Evolutionary conservation across 352 stramenopile genomes (phyloP), one percentile per base, ranked within the genome.

Genomic region (Phytopythium cucurbitacearum): DNA sequence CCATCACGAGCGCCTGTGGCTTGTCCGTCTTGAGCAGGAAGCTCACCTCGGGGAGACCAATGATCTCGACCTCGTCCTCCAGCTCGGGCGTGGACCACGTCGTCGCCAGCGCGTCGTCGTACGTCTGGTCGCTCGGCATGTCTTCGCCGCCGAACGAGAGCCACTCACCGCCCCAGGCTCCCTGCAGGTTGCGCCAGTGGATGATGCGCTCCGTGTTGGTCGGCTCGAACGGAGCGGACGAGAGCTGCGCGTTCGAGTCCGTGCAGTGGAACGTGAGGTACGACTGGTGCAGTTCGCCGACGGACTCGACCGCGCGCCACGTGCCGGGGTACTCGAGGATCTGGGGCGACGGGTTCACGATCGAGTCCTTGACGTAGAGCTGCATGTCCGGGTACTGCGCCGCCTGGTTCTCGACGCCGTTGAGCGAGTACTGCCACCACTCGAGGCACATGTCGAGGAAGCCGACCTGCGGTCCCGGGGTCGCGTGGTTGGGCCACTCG

Each of bases 121-220:
- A 65, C 16, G 52, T 52, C 54, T 80, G 71, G 42, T 78, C 64
- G 1, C 65, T 67, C 1, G 71, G 71, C 71, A 81, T 79, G 32
- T 81, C 69, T 48, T 72, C 55, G 3, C 69, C 71, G 4, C 71
- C 69, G 39, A 81, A 81, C 3, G 71, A 81, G 10, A 81, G 51
- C 71, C 71, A 81, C 49, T 81, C 71, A 40, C 71, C 69, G 50
- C 69, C 76, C 71, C 71, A 81, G 7, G 66, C 60, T 4, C 71
- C 71, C 39, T 81, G 71, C 4, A 81, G 38, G 45, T 52, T 73
- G 13, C 67, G 67, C 5, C 60, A 60, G 7, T 40, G 54, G 7
- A 80, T 65, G 2, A 37, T 36, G 1, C 42, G 62, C 35, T 76
- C 65, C 4, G 12, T 34, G 6, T 47, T 13, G 35, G 12, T 68